phyloP scores from a whole-genome alignment of 2,329 filamentous ascomycete genomes.

The Pestalotiopsis sp. region DNA sequence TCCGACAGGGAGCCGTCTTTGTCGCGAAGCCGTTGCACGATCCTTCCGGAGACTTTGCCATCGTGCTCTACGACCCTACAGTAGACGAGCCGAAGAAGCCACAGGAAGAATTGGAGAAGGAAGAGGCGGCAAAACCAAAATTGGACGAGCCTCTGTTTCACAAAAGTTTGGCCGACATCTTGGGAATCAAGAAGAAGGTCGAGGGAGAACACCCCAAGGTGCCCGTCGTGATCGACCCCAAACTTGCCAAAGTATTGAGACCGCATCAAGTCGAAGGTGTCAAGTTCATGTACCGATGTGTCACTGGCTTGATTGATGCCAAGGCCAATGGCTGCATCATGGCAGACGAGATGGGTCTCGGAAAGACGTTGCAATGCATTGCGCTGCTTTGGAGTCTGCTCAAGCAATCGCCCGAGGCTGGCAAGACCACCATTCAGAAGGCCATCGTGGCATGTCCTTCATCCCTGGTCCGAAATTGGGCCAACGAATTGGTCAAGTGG shows the following conservation, averaged over 20 bases:
- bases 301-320: conserved; percentile 91
- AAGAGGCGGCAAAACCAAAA: conserved; percentile 46
- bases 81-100: conserved; percentile 78
- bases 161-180: conserved; percentile 92
- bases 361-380: conserved; percentile 97
- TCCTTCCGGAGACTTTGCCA: conserved; percentile 92
- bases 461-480: conserved; percentile 96
- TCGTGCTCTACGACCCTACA: conserved; percentile 94
- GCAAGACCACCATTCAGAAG: conserved; percentile 91
- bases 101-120: conserved; percentile 48
- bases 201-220: conserved; percentile 79
- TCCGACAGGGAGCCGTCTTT: conserved; percentile 83
- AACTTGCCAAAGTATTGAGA: conserved; percentile 83
- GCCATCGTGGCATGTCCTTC: conserved; percentile 96
- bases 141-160: conserved; percentile 83
- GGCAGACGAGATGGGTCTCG: conserved; percentile 98
- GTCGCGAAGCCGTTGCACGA: conserved; percentile 90
- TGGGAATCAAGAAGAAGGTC: conserved; percentile 92
- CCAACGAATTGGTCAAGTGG: conserved; percentile 96
- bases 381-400: conserved; percentile 94
- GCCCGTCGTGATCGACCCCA: conserved; percentile 96
- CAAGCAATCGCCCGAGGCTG: conserved; percentile 95
- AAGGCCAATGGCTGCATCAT: conserved; percentile 98
- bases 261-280: conserved; percentile 98
- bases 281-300: conserved; percentile 94